Evolutionary conservation across 139 green algal species (phyloP), one percentile per base, ranked within the genome.

Genomic region (Chlorella sp.): DNA sequence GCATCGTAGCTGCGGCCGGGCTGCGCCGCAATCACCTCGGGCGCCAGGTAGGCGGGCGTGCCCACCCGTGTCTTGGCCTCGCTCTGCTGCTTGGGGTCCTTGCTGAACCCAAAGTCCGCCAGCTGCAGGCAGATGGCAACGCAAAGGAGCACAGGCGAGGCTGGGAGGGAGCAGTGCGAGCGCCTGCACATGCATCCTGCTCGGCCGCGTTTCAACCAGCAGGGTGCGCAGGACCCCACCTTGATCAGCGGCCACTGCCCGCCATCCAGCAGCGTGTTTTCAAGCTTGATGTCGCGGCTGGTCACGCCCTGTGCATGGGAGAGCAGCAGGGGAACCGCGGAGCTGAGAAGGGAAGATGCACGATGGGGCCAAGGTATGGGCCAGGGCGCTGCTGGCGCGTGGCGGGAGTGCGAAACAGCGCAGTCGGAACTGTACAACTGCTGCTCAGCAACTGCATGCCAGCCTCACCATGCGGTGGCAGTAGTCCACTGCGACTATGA

Each of bases 21-120:
- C 70, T 90, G 94, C 62, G 92, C 95, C 34, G 95, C 85, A 72
- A 99, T 96, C 70, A 98, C 94, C 88, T 99, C 97, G 17, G 97
- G 97, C 0, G 97, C 97, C 70, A 99, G 94, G 90, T 99, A 99
- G 23, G 97, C 96, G 47, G 96, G 95, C 23, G 97, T 99, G 78
- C 97, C 97, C 47, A 99, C 97, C 36, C 96, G 91, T 0, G 93
- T 97, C 13, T 88, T 90, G 25, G 93, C 93, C 6, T 94, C 94
- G 71, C 89, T 94, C 82, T 96, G 91, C 71, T 91, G 94, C 83
- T 94, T 94, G 85, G 94, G 89, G 85, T 97, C 92, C 90, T 97
- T 90, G 30, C 62, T 83, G 51, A 88, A 90, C n/a, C 92, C 92
- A 89, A 95, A 95, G 78, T 94, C 92, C 34, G 88, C 92, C 32